Evolutionary conservation across 1,139 yeast species (phyloP), one percentile per base, ranked within the genome.

Genomic region (Magnusiomyces fungicola): DNA sequence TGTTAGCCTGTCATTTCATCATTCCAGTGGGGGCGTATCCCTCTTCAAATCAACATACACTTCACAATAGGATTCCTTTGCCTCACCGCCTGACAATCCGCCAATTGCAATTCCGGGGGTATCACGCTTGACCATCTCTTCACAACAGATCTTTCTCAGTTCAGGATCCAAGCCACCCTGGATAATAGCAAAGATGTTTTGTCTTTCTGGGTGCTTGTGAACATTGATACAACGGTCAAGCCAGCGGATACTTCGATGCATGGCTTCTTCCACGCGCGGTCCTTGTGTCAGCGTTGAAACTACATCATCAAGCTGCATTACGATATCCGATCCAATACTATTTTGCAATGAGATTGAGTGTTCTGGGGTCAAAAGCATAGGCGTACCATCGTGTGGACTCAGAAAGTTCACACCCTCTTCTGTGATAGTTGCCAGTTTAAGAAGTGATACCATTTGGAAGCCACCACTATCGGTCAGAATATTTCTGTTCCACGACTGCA

Each of bases 91-190:
- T 19, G 73, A 68, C 9, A 71, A 61, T 1, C 75, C 75, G 24
- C 75, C 75, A 48, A 71, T 70, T 25, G 75, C 75, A 47, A 71
- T 70, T 9, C 75, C 75, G 0, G 75, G 75, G 1, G 75, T 71
- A 53, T 72, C 70, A 10, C 75, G 61, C 48, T 67, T 64, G 41
- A 61, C 59, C 75, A 71, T 71, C 51, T 72, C 75, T 2, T 55
- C 56, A 52, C 75, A 71, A 59, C 75, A 71, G 42, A 56, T 56
- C 29, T 58, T 58, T 18, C 75, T 63, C 47, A 71, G 59, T n/a
- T 65, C 66, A 1, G 59, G 60, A 51, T 70, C 71, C 30, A 71
- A 61, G 2, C 75, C 75, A n/a, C 75, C 75, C 55, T 71, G 75
- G 45, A 71, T 71, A 47, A 71, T 71, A 30, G 72, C 71, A 58